Evolutionary conservation across 164 flowering plant genomes (phyloP), one percentile per base, ranked within the genome.

Genomic region (Echeveria elegans): DNA sequence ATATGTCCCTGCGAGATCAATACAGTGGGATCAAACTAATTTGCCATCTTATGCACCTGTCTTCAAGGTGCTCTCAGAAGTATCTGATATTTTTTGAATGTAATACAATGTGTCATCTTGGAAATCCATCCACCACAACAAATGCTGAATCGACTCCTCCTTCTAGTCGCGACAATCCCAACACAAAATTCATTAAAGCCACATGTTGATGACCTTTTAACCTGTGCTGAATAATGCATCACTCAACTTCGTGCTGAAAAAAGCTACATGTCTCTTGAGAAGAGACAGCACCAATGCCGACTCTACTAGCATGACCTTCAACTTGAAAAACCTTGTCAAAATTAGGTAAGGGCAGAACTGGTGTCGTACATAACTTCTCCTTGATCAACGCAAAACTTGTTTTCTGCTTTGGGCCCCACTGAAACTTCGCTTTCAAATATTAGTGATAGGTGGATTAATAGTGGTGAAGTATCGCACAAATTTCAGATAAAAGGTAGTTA

Each of bases 301-400:
- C 21, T 12, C 65, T 23, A 63, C 43, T 63, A 29, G 65, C 65
- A 63, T 19, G 23, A 10, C 38, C 28, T 15, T 63, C 65, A 4
- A 63, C 65, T 31, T 63, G 32, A 29, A 63, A 63, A n/a, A 63
- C 34, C 65, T 63, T 63, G 2, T 63, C 24, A 30, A 63, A 63
- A 30, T 47, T 21, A 16, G 21, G 52, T 47, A 47, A 34, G 1
- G 66, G 9, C 21, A 63, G 18, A 31, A 62, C 34, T 6, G 65
- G 66, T 12, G 43, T 34, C n/a, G 37, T 63, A 29, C 38, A 63
- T 4, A 63, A 38, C 23, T 63, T 63, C 66, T 29, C 43, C 23
- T 63, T 32, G 66, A 63, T 63, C 0, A 29, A 31, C 11, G 65
- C 65, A 34, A 63, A 32, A 34, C 65, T 26, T 15, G 31, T 14